phyloP scores from a whole-genome alignment of 495 filamentous ascomycete genomes.

The Neurospora sp. region DNA sequence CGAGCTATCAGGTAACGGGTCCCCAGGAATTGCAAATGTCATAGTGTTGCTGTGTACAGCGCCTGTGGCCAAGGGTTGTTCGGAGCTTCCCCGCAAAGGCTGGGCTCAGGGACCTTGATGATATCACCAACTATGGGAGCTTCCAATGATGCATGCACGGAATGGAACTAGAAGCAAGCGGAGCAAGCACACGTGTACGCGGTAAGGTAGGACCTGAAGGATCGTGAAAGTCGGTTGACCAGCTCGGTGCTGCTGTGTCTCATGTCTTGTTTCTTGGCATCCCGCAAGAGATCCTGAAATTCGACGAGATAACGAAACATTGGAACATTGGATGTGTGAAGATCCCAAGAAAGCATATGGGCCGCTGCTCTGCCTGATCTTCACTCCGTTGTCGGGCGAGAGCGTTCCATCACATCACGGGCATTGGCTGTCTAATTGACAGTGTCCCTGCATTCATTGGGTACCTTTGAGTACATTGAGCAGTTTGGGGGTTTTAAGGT shows the following conservation, averaged over 20 bases:
- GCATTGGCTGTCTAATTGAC: neutral
- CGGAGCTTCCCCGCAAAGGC: neutral
- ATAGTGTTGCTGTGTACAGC: neutral
- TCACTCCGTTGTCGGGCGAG: neutral
- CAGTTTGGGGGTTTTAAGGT: neutral
- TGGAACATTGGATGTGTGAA: neutral
- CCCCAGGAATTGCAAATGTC: neutral
- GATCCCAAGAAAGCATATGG: neutral
- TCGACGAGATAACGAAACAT: neutral
- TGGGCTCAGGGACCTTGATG: neutral
- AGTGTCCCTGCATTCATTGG: neutral
- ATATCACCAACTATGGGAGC: neutral
- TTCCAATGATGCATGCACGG: neutral
- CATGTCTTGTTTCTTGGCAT: neutral
- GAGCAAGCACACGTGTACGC: neutral
- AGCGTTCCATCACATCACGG: neutral
- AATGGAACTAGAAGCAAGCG: neutral
- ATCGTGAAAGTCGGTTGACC: neutral
- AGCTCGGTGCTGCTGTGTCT: neutral
- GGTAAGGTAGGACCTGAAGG: neutral
- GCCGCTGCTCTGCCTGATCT: neutral
- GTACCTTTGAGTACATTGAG: neutral
- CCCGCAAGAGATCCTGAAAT: neutral
- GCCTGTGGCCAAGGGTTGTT: neutral
- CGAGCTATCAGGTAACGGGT: neutral